These are phyloP conservation scores for Zymoseptoria pseudotritici DNA, from an alignment of 2,329 filamentous ascomycete species.

Conservation along the genomic window DNA sequence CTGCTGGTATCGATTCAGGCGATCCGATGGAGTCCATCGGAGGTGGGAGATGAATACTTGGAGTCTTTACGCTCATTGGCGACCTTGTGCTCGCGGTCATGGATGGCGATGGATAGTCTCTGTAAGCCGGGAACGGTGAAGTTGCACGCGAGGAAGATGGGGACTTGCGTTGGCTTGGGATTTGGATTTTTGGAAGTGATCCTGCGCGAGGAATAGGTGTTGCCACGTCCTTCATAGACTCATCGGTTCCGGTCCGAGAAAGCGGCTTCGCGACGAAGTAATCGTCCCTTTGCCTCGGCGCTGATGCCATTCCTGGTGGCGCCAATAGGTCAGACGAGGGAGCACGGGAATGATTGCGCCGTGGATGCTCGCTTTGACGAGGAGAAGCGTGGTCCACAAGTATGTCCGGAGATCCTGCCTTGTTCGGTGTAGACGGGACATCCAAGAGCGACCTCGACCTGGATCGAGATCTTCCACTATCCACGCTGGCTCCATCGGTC, in stretches of 20 bases:
- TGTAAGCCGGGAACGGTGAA: constrained; percentile 62
- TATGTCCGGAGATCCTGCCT: constrained; percentile 8
- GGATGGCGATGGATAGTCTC: constrained; percentile 40
- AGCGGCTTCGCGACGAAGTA: constrained; percentile 8
- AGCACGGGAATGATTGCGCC: constrained; percentile 2
- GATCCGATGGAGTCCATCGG: constrained; percentile 9
- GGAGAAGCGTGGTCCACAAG: constrained; percentile 16
- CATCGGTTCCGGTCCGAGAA: constrained; percentile 6
- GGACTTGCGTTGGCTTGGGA: constrained; percentile 30
- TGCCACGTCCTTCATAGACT: constrained; percentile 16
- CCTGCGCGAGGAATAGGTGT: constrained; percentile 25
- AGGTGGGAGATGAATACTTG: constrained; percentile 50
- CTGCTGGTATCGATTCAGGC: constrained; percentile 31
- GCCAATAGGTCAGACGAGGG: background rate
- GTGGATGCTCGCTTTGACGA: background rate
- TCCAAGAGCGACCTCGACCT: constrained; percentile 2
- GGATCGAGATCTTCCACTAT: background rate
- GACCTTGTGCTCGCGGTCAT: constrained; percentile 31
- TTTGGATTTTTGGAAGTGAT: constrained; percentile 34
- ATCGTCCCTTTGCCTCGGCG: constrained; percentile 2
- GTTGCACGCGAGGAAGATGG: constrained; percentile 35
- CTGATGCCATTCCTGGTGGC: background rate
- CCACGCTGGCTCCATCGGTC: constrained; percentile 5
- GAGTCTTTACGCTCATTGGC: constrained; percentile 29
- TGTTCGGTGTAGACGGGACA: constrained; percentile 1